Base-by-base conservation (phyloP, 2,329 filamentous ascomycete species). In the Geoglossum cookeanum region DNA sequence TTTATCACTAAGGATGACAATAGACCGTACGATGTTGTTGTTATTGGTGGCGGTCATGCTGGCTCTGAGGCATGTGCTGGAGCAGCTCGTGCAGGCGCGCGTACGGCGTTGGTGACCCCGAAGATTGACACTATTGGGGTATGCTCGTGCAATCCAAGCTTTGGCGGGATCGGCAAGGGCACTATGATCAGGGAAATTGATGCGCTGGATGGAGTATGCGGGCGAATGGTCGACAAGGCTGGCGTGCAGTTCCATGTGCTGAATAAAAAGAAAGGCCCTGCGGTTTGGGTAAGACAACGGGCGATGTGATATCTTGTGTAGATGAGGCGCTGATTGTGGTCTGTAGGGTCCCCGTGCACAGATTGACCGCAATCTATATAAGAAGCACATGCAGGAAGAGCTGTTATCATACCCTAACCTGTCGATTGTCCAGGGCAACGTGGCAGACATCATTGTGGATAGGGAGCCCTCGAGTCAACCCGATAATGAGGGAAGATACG, bases 121-220 rank as follows among this genome's bases (percentile, higher is more conserved):
- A 88, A 85, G 59, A 70, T 87, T 58, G 83, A 90, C 59, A 95
- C 96, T 64, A 81, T 97, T 22, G 91, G 91, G 57, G 87, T 92
- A 33, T 97, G 91, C 72, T 96, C 90, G 39, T 97, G 91, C 72
- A 97, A 97, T 68, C 91, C 91, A 1, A 94, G 88, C 61, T 94
- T 98, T 66, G 92, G 92, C 44, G 92, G 92, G n/a, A 97, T 98
- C 63, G 92, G 92, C 49, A 98, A 98, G 68, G 92, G 92, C 15
- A 97, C 87, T 8, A 96, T 98, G 74, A 75, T 98, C 55, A 83
- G 91, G 47, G 92, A 98, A 70, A 84, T 98, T 35, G 92, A 98
- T 72, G 92, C 92, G 0, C 75, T 98, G 59, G 92, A 97, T 66
- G 92, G 92, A 0, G 74, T 98, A 22, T 84, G 89, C 0, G 90